Evolutionary conservation across 495 filamentous ascomycete species (phyloP), one percentile per base, ranked within the genome.

Genomic region (Xylaria grammica): DNA sequence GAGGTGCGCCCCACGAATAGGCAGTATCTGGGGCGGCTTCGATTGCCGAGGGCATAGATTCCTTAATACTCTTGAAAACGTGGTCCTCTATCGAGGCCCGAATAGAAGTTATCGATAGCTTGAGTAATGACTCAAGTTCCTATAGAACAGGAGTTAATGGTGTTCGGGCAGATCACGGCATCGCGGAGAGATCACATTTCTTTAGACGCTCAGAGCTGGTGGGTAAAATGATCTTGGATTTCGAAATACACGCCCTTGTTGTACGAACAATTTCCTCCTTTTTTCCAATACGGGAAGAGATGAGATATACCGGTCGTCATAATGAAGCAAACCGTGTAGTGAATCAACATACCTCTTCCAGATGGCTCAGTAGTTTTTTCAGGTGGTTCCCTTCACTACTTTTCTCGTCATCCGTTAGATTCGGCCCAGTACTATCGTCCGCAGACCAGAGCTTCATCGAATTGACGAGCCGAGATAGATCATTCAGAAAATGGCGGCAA

Each of bases 361-460:
- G 63, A 30, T 72, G 69, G 13, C 72, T 65, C 34, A 89, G 70
- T 32, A 74, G 72, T 19, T 72, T 73, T 5, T 78, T 67, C 8
- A 87, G 63, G 65, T 78, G 72, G 9, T 68, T 66, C 20, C 74
- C 77, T 67, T 87, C 75, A 58, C 50, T 65, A 24, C 52, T 62
- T 64, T 75, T 79, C 45, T 86, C 79, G 13, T 71, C 66, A 17
- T 78, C 76, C 7, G 79, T 77, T 51, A 86, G 55, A 49, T 74
- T 77, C 17, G 75, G 63, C 11, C 74, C 67, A 17, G 68, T 79
- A 4, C 79, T 84, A 69, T 84, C 79, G 52, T 80, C 77, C 0
- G 79, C 73, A 3, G 81, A 71, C 87, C 88, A 89, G 24, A 91
- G 65, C 9, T 63, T 80, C 42, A 91, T 65, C 0, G 88, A 89